Evolutionary conservation across 371 early-diverging fungal genomes (phyloP), one percentile per base, ranked within the genome.

Genomic region (Zopfochytrium polystomum): DNA sequence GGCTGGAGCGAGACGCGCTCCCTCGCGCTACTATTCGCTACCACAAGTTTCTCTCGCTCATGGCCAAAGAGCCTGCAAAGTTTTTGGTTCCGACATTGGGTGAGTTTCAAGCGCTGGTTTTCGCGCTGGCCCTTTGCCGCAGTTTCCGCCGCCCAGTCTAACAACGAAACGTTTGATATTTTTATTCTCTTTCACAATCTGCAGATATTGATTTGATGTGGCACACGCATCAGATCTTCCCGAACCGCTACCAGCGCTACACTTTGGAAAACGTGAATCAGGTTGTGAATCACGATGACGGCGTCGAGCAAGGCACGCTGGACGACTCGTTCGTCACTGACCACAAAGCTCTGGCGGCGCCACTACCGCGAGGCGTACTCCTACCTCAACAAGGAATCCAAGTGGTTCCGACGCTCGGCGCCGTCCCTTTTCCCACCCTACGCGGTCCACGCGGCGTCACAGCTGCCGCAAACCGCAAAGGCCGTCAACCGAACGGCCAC

Each of bases 181-280:
- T 38, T 38, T 18, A 38, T 38, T 38, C 38, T 7, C 11, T 11
- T 38, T 38, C 18, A 38, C 38, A 38, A 38, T 38, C 38, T 38
- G 11, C 38, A 38, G 38, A 76, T 50, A 66, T 76, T 43, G 75
- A 77, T 49, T 47, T 77, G 33, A 66, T 42, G 38, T 77, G 77
- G 77, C 77, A 77, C 49, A 77, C 75, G 51, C 77, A 77, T 51
- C 71, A 70, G 54, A 54, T 67, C 15, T 58, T 57, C 38, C 73
- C 75, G 11, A 23, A 15, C 1, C 27, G 54, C 26, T 77, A 77
- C 62, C 66, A 60, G 29, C 38, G 44, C 4, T 72, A 58, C 52
- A 65, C 68, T 11, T 25, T 71, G 7, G 26, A 52, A 2, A 30
- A 62, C n/a, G 5, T 61, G n/a, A 34, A 52, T 0, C 55, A 42